A percentile compares a stretch with the other conserved stretches of the same genome.
Evolutionary conservation across 305 asterid species (phyloP).

Genomic region (Andrographis paniculata): DNA sequence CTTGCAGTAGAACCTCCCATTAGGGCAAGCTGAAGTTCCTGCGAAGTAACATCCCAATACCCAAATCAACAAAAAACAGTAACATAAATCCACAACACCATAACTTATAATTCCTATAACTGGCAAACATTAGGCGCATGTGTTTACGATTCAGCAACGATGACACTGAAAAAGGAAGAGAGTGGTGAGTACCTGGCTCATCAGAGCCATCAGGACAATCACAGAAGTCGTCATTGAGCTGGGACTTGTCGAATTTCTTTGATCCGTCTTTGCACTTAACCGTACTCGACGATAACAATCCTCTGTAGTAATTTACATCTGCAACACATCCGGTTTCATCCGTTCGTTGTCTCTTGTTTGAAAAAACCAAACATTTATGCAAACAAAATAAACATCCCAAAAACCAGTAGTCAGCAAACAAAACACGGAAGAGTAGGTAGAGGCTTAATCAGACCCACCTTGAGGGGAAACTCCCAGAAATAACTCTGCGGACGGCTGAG

Average conservation of each 20-base stretch:
- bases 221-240: slow-evolving; percentile 89
- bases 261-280: slow-evolving; percentile 89
- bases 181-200: slow-evolving; percentile 63
- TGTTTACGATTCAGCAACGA: not conserved
- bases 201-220: slow-evolving; percentile 98
- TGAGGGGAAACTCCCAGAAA: slow-evolving; percentile 40
- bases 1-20: slow-evolving; percentile 77
- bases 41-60: slow-evolving; percentile 25
- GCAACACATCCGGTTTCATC: slow-evolving; percentile 30
- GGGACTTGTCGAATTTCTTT: slow-evolving; percentile 46
- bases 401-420: not conserved
- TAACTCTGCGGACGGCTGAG: slow-evolving; percentile 18
- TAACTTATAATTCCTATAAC: not conserved
- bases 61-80: slow-evolving; percentile 13
- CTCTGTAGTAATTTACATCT: slow-evolving; percentile 67
- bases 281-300: slow-evolving; percentile 36
- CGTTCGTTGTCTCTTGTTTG: no score
- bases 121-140: slow-evolving; percentile 11
- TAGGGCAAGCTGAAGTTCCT: slow-evolving; percentile 99
- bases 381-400: not conserved
- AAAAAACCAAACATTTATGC: not conserved
- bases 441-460: slow-evolving; percentile 27
- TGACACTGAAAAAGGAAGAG: slow-evolving; percentile 2
- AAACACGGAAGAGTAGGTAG: no score
- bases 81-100: not conserved